Conservation (phyloP, 257 asterid species). For the Leptodermis oblonga region DNA sequence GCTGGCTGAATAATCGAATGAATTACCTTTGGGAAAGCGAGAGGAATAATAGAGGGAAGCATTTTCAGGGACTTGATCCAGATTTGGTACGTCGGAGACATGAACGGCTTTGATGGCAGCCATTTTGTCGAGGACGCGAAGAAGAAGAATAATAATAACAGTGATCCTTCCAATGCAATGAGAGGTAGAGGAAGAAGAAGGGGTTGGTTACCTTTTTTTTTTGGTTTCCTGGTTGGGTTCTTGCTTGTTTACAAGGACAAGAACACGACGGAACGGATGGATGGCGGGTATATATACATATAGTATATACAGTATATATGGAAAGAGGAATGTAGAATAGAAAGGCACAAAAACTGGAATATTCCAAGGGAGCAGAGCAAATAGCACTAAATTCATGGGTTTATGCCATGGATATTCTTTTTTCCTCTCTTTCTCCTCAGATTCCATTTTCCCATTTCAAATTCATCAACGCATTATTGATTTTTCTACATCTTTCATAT, state of each 20-base stretch:
- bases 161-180: not conserved
- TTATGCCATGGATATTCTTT: constrained; percentile 64
- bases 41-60: constrained; percentile 49
- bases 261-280: not conserved
- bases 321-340: not conserved
- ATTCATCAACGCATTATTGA: no score
- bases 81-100: constrained; percentile 76
- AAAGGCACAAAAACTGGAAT: constrained; percentile 33
- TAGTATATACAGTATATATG: no score
- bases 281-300: not conserved
- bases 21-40: constrained; percentile 44
- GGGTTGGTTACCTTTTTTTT: no score
- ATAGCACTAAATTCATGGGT: constrained; percentile 14
- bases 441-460: not conserved
- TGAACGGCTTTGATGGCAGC: constrained; percentile 96
- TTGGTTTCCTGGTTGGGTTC: not conserved
- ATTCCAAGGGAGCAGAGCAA: no score
- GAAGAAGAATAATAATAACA: not conserved
- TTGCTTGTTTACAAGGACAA: not conserved
- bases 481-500: no score
- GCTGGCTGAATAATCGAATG: not conserved
- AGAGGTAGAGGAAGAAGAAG: no score
- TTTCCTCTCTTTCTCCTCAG: not conserved
- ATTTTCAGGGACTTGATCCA: constrained; percentile 65
- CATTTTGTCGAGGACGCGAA: no score